Base-by-base conservation (phyloP, 768 basidiomycete species). In the Psilocybe tampanensis region DNA sequence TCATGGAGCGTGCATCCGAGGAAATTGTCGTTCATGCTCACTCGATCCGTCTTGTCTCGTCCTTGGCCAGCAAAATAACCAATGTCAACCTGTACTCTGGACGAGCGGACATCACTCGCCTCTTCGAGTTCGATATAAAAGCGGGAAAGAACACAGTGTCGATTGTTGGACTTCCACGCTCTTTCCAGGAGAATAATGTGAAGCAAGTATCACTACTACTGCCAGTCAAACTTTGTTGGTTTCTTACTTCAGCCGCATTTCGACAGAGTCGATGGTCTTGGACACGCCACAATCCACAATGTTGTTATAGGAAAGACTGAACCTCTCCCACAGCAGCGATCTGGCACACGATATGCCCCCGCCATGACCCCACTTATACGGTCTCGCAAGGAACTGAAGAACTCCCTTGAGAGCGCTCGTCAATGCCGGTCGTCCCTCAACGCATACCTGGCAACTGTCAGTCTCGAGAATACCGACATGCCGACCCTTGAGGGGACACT, bases 281-380 rank as follows among this genome's bases (percentile, higher is more conserved):
- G 76, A 19, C 54, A 62, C 13, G 77, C 74, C 3, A 72, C 72
- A 0, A 76, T 78, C 50, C 74, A 75, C 48, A 75, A 78, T 56
- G 44, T 49, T n/a, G 32, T 36, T 26, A 42, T 56, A 17, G 39
- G 26, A 2, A 52, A 54, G 48, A 60, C 67, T 34, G 3, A 2
- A 5, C 49, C 24, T 9, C 52, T 55, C 12, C 29, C 64, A 11
- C 24, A 8, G 4, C 3, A 47, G 12, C 56, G 50, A 1, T 53
- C 51, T 5, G 60, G 66, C 3, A 67, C 70, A 9, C 54, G 11
- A 4, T 22, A 23, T 3, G 15, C 15, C 15, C 8, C 65, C 0
- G 50, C 56, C 1, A 56, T 67, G 6, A 34, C 51, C 1, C 62
- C 36, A 0, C 63, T 76, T 0, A 15, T 53, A 15, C 23, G 44